These are phyloP conservation scores for Hsuehochloa calcarea DNA, from an alignment of 176 grass and related monocot genomes.

Conservation along the genomic window DNA sequence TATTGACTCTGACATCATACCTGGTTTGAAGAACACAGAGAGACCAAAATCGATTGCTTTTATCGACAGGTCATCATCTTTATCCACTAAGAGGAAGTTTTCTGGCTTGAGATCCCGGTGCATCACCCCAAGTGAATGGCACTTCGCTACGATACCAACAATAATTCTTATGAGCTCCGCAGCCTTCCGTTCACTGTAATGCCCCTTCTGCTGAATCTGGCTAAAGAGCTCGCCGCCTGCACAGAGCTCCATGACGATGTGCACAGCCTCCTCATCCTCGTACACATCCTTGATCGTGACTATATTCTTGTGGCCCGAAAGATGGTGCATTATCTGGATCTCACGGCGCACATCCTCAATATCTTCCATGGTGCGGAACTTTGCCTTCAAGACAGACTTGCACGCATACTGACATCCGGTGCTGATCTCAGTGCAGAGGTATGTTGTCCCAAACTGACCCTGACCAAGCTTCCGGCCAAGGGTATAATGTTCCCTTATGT, in stretches of 20 bases:
- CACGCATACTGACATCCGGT: slow-evolving; percentile 61
- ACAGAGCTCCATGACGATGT: slow-evolving; percentile 87
- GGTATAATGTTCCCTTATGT: slow-evolving; percentile 53
- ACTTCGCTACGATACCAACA: slow-evolving; percentile 51
- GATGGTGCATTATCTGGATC: slow-evolving; percentile 80
- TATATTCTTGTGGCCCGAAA: slow-evolving; percentile 64
- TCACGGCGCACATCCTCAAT: slow-evolving; percentile 76
- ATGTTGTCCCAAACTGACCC: slow-evolving; percentile 61
- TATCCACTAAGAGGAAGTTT: slow-evolving; percentile 66
- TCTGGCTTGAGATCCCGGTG: slow-evolving; percentile 79
- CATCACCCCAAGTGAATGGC: slow-evolving; percentile 78
- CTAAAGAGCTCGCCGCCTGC: slow-evolving; percentile 67
- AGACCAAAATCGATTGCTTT: slow-evolving; percentile 83
- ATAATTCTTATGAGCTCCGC: slow-evolving; percentile 68
- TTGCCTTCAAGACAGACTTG: slow-evolving; percentile 62
- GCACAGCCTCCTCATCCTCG: slow-evolving; percentile 55
- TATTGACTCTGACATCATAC: slow-evolving; percentile 1
- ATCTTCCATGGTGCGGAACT: slow-evolving; percentile 43
- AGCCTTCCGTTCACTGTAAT: slow-evolving; percentile 63
- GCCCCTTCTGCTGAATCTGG: slow-evolving; percentile 40
- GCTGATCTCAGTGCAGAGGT: slow-evolving; percentile 65
- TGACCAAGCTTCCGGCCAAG: slow-evolving; percentile 60
- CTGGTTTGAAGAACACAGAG: slow-evolving; percentile 78
- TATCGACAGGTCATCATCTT: slow-evolving; percentile 60
- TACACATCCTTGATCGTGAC: slow-evolving; percentile 71